phyloP scores from a whole-genome alignment of 78 protist genomes.

The Chrysochromulina parva region DNA sequence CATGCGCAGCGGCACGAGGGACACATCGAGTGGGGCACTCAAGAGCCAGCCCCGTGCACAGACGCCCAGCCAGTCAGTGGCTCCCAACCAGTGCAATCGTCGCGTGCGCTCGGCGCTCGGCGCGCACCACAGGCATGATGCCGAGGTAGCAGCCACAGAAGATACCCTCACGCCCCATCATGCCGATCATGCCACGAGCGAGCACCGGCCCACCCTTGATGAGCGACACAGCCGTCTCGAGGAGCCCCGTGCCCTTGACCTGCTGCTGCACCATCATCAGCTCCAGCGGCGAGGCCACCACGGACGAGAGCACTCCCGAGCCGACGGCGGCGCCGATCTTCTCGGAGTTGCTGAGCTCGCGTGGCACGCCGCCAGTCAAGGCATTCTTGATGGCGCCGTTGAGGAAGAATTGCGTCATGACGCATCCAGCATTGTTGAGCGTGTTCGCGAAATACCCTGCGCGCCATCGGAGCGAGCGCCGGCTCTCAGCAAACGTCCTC shows the following conservation, averaged over 20 bases:
- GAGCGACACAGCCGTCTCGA: too few species aligned
- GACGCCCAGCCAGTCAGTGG: too few species aligned
- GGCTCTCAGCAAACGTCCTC: too few species aligned
- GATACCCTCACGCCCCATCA: background rate
- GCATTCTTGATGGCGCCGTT: background rate
- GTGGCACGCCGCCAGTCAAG: background rate
- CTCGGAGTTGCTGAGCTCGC: background rate
- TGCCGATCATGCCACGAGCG: background rate
- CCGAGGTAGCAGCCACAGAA: background rate
- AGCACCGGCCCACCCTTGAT: background rate
- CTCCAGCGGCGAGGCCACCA: slow-evolving; percentile 11
- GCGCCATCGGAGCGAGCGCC: too few species aligned
- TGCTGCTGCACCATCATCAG: slow-evolving; percentile 29
- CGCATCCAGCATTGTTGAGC: background rate
- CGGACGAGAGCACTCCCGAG: background rate
- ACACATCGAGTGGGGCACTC: too few species aligned
- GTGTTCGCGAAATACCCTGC: background rate
- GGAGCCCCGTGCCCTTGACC: background rate
- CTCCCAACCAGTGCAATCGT: too few species aligned
- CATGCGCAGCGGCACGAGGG: too few species aligned
- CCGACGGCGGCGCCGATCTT: background rate
- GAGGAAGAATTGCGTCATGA: slow-evolving; percentile 6
- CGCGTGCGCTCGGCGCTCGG: too few species aligned
- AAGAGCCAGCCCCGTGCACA: too few species aligned
- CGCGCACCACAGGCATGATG: background rate